phyloP scores from a whole-genome alignment of 805 yeast genomes.

The Candida palmyrensis region DNA sequence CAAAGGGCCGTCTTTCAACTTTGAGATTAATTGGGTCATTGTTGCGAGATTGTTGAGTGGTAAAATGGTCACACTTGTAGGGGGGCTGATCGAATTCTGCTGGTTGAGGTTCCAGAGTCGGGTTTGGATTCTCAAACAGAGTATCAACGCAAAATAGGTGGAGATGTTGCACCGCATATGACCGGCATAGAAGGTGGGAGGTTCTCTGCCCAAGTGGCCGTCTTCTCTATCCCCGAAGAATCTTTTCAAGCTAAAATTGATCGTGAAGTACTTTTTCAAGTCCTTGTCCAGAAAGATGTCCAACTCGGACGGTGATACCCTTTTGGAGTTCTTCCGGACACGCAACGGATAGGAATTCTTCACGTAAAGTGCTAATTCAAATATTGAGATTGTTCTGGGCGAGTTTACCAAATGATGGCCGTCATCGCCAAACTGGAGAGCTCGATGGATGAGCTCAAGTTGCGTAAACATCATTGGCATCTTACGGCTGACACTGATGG shows the following conservation, averaged over 20 bases:
- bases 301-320: too few species aligned
- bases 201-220: slow-evolving; percentile 1
- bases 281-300: neutral
- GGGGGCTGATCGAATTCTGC: slow-evolving; percentile 21
- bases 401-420: slow-evolving; percentile 25
- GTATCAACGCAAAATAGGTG: slow-evolving; percentile 36
- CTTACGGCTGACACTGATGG: slow-evolving; percentile 35
- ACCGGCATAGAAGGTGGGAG: neutral
- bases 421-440: slow-evolving; percentile 35
- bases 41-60: slow-evolving; percentile 17
- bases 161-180: slow-evolving; percentile 8
- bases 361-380: slow-evolving; percentile 23
- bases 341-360: slow-evolving; percentile 2
- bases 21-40: slow-evolving; percentile 11
- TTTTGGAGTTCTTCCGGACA: neutral
- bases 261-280: neutral
- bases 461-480: slow-evolving; percentile 35
- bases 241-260: neutral
- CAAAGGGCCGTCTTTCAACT: slow-evolving; percentile 17
- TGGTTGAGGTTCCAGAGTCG: slow-evolving; percentile 39
- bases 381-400: slow-evolving; percentile 29
- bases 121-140: slow-evolving; percentile 46
- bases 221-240: too few species aligned
- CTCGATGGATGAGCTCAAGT: slow-evolving; percentile 42
- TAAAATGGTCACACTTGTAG: slow-evolving; percentile 28